These are phyloP conservation scores for Blumeriella jaapii DNA, from an alignment of 2,329 filamentous ascomycete species.

Conservation along the genomic window DNA sequence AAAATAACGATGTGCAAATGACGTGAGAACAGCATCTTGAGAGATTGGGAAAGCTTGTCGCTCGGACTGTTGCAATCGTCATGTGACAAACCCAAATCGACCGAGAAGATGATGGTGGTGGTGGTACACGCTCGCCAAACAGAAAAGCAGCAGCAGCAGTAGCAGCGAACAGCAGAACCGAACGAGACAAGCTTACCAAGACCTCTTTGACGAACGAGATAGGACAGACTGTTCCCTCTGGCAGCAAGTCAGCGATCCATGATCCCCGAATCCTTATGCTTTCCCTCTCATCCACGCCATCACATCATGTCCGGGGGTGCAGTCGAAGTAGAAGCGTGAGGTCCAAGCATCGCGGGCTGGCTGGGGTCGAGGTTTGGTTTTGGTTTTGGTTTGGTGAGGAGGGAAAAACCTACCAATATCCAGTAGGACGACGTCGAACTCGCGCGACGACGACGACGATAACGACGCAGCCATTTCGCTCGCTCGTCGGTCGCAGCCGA, in stretches of 20 bases:
- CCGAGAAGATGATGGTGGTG: no score
- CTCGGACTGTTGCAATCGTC: no score
- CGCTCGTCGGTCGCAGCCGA: neutral
- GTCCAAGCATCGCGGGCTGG: neutral
- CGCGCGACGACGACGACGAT: no score
- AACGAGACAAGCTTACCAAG: constrained; percentile 43
- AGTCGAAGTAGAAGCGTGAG: neutral
- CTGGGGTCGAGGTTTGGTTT: neutral
- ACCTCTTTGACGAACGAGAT: constrained; percentile 79
- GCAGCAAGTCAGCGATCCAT: constrained; percentile 12
- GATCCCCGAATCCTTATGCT: no score
- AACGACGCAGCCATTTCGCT: constrained; percentile 4
- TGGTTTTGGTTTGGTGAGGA: neutral
- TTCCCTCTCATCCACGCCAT: constrained; percentile 7
- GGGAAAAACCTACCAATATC: constrained; percentile 26
- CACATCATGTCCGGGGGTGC: constrained; percentile 1
- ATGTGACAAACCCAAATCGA: no score
- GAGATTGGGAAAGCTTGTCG: no score
- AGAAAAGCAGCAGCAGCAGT: no score
- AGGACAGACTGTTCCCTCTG: constrained; percentile 73
- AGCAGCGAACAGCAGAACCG: neutral
- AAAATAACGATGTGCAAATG: no score
- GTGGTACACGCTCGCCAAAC: no score
- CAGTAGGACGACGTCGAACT: constrained; percentile 23
- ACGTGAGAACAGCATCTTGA: no score